phyloP scores from a whole-genome alignment of 1,284 basidiomycete genomes.

The Exsudoporus floridanus region DNA sequence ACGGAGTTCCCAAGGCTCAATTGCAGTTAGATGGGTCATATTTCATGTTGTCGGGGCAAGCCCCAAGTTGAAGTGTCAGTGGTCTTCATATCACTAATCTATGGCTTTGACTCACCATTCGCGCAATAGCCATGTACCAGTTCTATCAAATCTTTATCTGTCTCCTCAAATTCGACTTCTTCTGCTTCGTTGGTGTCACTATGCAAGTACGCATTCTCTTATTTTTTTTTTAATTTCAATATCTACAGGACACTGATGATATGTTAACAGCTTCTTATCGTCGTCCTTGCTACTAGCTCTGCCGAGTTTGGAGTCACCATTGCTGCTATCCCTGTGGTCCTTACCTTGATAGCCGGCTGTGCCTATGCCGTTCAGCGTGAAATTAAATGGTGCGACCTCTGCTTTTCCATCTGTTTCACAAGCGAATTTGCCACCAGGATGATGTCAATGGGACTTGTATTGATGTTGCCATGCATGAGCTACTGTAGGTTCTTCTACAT shows the following conservation, averaged over 20 bases:
- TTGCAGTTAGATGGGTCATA: slow-evolving; percentile 66
- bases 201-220: slow-evolving; percentile 60
- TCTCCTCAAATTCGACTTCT: slow-evolving; percentile 85
- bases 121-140: slow-evolving; percentile 70
- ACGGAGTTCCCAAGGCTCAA: slow-evolving; percentile 3
- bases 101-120: slow-evolving; percentile 8
- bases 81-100: not conserved
- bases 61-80: slow-evolving; percentile 74
- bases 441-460: slow-evolving; percentile 63
- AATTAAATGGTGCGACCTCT: slow-evolving; percentile 63
- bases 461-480: slow-evolving; percentile 73
- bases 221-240: not conserved
- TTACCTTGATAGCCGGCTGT: slow-evolving; percentile 64
- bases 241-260: not conserved
- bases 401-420: not conserved
- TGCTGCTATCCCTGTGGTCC: slow-evolving; percentile 77
- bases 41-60: slow-evolving; percentile 84
- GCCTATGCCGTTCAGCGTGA: slow-evolving; percentile 73
- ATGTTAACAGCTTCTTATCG: slow-evolving; percentile 59
- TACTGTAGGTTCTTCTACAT: slow-evolving; percentile 56
- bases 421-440: slow-evolving; percentile 39
- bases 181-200: slow-evolving; percentile 80
- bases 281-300: slow-evolving; percentile 61
- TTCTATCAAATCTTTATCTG: slow-evolving; percentile 84
- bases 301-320: slow-evolving; percentile 80